phyloP scores from a whole-genome alignment of 225 moss, liverwort and hornwort genomes.

The Bryoerythrophyllum caledonicum region DNA sequence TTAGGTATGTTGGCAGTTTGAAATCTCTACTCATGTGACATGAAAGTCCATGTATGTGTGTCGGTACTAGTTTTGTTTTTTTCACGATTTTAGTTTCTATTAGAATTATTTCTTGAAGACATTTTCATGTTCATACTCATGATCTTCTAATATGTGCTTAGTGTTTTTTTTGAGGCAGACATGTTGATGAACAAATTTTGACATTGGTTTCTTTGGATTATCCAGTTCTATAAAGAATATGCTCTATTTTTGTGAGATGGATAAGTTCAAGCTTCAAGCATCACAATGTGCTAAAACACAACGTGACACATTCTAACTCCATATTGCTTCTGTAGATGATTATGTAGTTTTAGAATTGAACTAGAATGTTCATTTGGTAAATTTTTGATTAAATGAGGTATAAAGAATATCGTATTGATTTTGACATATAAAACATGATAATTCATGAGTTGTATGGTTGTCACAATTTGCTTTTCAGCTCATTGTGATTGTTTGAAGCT shows the following conservation, averaged over 20 bases:
- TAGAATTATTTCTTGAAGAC: no score
- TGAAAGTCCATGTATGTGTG: no score
- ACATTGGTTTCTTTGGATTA: background rate
- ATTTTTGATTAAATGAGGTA: no score
- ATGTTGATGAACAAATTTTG: background rate
- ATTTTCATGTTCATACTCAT: background rate
- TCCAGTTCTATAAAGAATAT: constrained; percentile 3
- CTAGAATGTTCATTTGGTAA: no score
- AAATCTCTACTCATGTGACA: no score
- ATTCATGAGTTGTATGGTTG: background rate
- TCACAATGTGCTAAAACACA: constrained; percentile 35
- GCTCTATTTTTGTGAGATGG: constrained; percentile 30
- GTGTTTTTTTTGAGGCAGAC: background rate
- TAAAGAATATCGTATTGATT: no score
- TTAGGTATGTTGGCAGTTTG: no score
- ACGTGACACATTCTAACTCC: background rate
- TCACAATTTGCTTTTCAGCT: background rate
- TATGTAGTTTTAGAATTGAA: background rate
- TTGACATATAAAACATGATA: background rate
- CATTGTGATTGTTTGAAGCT: constrained; percentile 41
- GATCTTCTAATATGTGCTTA: background rate
- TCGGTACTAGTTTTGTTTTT: no score
- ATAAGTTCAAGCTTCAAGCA: constrained; percentile 42
- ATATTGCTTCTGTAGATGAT: background rate
- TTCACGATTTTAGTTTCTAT: no score